Evolutionary conservation across 2,329 filamentous ascomycete species (phyloP), one percentile per base, ranked within the genome.

Genomic region (Dactylellina drechsleri): DNA sequence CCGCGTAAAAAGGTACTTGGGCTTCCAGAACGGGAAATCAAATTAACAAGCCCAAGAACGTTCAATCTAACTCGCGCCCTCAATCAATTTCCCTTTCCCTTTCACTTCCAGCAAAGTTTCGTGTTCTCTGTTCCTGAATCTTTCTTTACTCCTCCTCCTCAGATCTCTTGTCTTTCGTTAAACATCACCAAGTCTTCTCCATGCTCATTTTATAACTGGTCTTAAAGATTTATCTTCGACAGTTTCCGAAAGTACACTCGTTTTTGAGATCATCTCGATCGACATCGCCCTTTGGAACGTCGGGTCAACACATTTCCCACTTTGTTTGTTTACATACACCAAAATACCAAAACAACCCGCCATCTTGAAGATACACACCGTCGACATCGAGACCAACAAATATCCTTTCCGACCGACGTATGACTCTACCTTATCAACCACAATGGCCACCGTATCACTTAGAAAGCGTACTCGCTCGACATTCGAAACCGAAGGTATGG

Each of bases 271-370:
- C 54, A 67, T 36, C 36, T 23, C 23, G 57, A 41, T 56, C 61
- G 66, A 61, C 54, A 47, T n/a, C 68, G 16, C 40, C n/a, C 26
- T 43, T 43, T 16, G 47, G 68, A 65, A 73, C 61, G 41, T 50
- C 68, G 8, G 31, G 49, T 50, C 70, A 74, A 74, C 70, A 67
- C 70, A 67, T 66, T 56, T 47, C 43, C 53, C 43, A 7, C 47
- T 7, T 53, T 65, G 70, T 74, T 74, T 74, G 62, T 74, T 74
- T 74, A 74, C 70, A n/a, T 23, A 54, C 60, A 54, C 49, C 16
- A n/a, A 66, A 53, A 31, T 15, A 31, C 23, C 16, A 16, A 16
- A 23, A n/a, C 58, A 26, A 45, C 10, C 40, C 13, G n/a, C 31
- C 20, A 18, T 15, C 40, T 45, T 36, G 36, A 59, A 13, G 23